A percentile compares a stretch with the other conserved stretches of the same genome.
Conservation (phyloP, 2,329 filamentous ascomycete species). For the Fusarium devonianum region DNA sequence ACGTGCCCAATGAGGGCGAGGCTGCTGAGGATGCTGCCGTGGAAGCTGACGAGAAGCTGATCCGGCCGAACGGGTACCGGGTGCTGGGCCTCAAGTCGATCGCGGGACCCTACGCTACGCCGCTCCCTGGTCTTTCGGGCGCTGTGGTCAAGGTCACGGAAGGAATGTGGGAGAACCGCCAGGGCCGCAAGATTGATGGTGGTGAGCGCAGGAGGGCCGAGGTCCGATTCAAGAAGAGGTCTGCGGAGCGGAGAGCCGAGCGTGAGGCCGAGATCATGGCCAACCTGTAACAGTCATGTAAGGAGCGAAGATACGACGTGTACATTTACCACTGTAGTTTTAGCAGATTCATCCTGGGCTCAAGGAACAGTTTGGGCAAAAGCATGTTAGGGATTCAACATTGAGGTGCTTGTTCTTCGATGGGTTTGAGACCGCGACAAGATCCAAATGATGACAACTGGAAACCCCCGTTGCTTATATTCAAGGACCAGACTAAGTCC, state of each 20-base stretch:
- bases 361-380: conserved; percentile 25
- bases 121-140: conserved; percentile 69
- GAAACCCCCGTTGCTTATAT: no score
- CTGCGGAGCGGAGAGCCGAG: conserved; percentile 78
- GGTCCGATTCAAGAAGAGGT: conserved; percentile 84
- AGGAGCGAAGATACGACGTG: conserved; percentile 32
- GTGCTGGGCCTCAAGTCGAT: conserved; percentile 75
- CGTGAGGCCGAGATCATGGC: conserved; percentile 52
- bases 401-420: not conserved
- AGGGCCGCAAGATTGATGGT: conserved; percentile 92
- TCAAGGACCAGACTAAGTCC: no score
- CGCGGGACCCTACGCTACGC: conserved; percentile 75
- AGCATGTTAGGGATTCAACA: conserved; percentile 10
- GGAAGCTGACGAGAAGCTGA: conserved; percentile 22
- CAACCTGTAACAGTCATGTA: conserved; percentile 41
- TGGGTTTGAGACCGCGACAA: not conserved
- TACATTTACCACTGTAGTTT: conserved; percentile 44
- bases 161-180: conserved; percentile 90
- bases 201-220: conserved; percentile 90
- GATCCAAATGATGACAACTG: no score
- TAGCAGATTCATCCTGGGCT: conserved; percentile 35
- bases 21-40: conserved; percentile 37
- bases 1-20: conserved; percentile 58
- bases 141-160: conserved; percentile 76
- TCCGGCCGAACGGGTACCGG: conserved; percentile 59